Base-by-base conservation (phyloP, 208 protist genomes). In the Jaenimonas drosophilae region DNA sequence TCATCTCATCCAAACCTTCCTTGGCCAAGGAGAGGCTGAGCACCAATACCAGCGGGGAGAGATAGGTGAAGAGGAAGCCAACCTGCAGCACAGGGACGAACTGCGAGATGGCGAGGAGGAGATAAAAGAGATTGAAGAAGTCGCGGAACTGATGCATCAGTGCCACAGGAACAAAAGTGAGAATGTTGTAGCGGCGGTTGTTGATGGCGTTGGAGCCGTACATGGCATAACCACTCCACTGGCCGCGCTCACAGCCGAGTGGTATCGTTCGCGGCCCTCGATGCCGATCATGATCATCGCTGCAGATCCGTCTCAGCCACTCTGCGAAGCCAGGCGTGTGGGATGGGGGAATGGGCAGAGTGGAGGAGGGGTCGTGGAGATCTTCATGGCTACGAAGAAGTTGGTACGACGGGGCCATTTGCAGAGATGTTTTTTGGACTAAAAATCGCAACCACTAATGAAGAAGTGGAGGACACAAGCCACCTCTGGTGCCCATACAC, bases 11-110 rank as follows among this genome's bases (percentile, higher is more conserved):
- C 49, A 91, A 72, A 2, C 77, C 88, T 47, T 98, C 95, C 63
- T 98, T 98, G 12, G 80, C 38, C 17, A 97, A 54, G 1, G 93
- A 94, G 2, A 97, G 56, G 14, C 49, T 45, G 16, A 97, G 66
- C 17, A 97, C 92, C 57, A 98, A 70, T 7, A 72, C 69, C 1
- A 98, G 67, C 26, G 96, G 96, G 6, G 93, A 85, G 33, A 97
- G 77, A 59, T 97, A 98, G 2, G 95, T 98, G 57, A 97, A 94
- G 41, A 97, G 37, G 58, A 97, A 97, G 11, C 95, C 92, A 16
- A 91, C 80, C 44, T 89, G 70, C 5, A 91, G 64, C 51, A 47
- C 59, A 7, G 79, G 73, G 21, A 91, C 60, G 20, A 90, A 54
- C 62, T 94, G 86, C 42, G 86, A 87, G 21, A 86, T 55, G n/a